Evolutionary conservation across 2,329 filamentous ascomycete genomes (phyloP).

Genomic region (Chaetoscypha palmicola): DNA sequence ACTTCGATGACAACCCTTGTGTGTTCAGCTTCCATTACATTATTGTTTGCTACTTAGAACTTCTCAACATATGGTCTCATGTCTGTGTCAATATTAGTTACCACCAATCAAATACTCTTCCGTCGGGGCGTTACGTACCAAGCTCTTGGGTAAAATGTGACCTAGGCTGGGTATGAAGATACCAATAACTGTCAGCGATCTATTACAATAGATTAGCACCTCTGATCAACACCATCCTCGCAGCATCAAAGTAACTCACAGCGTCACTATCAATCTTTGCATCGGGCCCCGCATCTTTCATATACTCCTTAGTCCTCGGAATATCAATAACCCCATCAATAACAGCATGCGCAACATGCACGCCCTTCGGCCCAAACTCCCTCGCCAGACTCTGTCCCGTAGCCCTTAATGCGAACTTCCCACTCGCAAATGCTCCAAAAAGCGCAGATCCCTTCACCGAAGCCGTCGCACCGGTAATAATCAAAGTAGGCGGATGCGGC

Average conservation of each 20-base stretch:
- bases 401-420: conserved; percentile 73
- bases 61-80: conserved; percentile 77
- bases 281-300: conserved; percentile 41
- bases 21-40: no score
- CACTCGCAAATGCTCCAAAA: conserved; percentile 66
- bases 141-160: conserved; percentile 75
- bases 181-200: conserved; percentile 81
- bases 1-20: no score
- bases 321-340: conserved; percentile 84
- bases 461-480: conserved; percentile 84
- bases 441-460: conserved; percentile 64
- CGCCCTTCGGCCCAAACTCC: conserved; percentile 77
- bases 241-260: conserved; percentile 41
- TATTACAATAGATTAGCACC: conserved; percentile 31
- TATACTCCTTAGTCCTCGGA: conserved; percentile 53
- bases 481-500: conserved; percentile 65
- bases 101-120: conserved; percentile 46
- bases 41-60: no score
- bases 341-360: conserved; percentile 77
- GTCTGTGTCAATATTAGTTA: conserved; percentile 32
- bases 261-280: conserved; percentile 68
- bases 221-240: background rate
- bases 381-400: conserved; percentile 68
- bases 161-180: conserved; percentile 67
- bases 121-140: conserved; percentile 69